phyloP scores from a whole-genome alignment of 2,329 filamentous ascomycete genomes.

The Sclerotiophoma versabilis region DNA sequence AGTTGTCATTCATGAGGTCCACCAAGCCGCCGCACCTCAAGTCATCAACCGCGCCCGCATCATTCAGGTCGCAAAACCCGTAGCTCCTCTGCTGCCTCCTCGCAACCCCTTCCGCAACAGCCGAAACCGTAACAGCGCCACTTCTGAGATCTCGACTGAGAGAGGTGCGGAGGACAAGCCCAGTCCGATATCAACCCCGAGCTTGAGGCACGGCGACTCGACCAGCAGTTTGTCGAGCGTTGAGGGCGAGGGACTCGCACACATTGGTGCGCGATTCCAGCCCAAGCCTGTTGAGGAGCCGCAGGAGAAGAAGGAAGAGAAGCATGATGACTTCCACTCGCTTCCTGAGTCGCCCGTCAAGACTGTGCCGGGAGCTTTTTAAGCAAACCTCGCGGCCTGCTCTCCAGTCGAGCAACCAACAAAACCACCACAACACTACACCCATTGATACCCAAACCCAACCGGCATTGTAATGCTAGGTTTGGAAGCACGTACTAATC shows the following conservation, averaged over 20 bases:
- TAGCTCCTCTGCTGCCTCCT: slow-evolving; percentile 77
- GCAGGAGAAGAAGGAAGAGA: slow-evolving; percentile 18
- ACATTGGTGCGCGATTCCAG: slow-evolving; percentile 34
- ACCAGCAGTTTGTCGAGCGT: slow-evolving; percentile 43
- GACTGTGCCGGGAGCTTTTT: slow-evolving; percentile 43
- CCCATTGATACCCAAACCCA: slow-evolving; percentile 3
- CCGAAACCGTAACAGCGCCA: slow-evolving; percentile 49
- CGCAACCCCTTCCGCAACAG: slow-evolving; percentile 70
- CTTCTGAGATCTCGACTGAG: slow-evolving; percentile 38
- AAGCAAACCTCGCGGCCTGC: slow-evolving; percentile 12
- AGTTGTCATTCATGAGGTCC: slow-evolving; percentile 73
- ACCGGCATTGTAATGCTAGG: no score
- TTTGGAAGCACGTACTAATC: no score
- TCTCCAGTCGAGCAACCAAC: not conserved
- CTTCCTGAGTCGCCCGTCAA: slow-evolving; percentile 47
- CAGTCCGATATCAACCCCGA: slow-evolving; percentile 45
- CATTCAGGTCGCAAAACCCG: slow-evolving; percentile 83
- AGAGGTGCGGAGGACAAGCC: slow-evolving; percentile 37
- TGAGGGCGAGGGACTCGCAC: slow-evolving; percentile 41
- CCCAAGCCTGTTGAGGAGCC: slow-evolving; percentile 30
- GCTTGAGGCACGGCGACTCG: slow-evolving; percentile 45
- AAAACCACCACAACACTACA: not conserved
- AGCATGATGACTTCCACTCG: slow-evolving; percentile 53
- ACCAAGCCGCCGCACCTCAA: slow-evolving; percentile 68
- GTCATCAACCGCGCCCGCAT: slow-evolving; percentile 78